Evolutionary conservation across 1,284 basidiomycete genomes (phyloP), one percentile per base, ranked within the genome.

Genomic region (Tilletiaria anomala): DNA sequence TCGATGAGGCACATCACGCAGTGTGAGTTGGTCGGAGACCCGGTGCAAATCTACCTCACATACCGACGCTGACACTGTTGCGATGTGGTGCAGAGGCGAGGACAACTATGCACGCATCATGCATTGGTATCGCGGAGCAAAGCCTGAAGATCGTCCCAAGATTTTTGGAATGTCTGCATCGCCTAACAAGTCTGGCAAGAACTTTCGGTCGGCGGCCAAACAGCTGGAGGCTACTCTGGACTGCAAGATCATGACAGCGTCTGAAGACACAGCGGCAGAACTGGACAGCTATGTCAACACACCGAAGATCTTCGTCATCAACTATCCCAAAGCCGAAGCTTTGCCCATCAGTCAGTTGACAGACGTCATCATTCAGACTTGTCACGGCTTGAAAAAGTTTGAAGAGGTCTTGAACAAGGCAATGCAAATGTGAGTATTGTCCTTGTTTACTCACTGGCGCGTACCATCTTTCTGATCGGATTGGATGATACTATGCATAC

Each of bases 131-230:
- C 34, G 43, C 5, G 38, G 48, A 12, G 42, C 46, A 3, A 15
- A 20, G 1, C 17, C 39, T 10, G 4, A 40, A 0, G 18, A 51
- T 2, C 42, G 50, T 11, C 57, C 57, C 8, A 51, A 55, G 37
- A 53, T 60, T 40, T 51, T 60, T 22, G 57, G 57, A 14, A 54
- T 60, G 54, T 57, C 57, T 2, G 57, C 57, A 1, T 53, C 51
- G 31, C 6, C 44, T 60, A 15, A 48, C 47, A 10, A 45, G 44
- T 6, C 32, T 31, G 16, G 37, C n/a, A n/a, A n/a, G n/a, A n/a
- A n/a, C n/a, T n/a, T n/a, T n/a, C n/a, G n/a, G n/a, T n/a, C n/a
- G 11, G 54, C 54, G 1, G 33, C 41, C 2, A 29, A 32, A 4
- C 45, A 50, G 16, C 42, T 60, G 14, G 49, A 57, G 18, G 12